Base-by-base conservation (phyloP, 192 early-diverging fungal genomes). In the Umbelopsis vinacea region DNA sequence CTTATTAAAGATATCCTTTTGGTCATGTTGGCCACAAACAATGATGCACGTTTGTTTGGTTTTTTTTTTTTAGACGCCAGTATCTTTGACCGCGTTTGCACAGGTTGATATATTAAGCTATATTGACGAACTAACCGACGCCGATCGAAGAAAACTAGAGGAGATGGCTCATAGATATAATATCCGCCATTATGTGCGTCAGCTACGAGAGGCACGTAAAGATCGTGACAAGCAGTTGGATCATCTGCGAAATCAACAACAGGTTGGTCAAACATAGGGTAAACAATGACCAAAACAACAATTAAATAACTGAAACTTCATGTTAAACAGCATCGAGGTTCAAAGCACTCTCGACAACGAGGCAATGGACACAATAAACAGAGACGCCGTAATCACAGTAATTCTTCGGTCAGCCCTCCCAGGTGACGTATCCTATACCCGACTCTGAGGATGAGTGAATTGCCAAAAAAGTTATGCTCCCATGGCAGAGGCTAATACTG, bases 151-250 rank as follows among this genome's bases (percentile, higher is more conserved):
- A 17, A 71, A 71, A 23, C 69, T 87, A 29, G 84, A 84, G 26
- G 73, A 82, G 0, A 82, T 86, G 80, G 82, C 71, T 24, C 68
- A 68, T 35, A 74, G 74, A 57, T 87, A 84, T 48, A 82, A 78
- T 17, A 82, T 87, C 22, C 52, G 67, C 12, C 75, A 87, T 19
- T 81, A 79, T 50, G 70, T 78, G 3, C 68, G 75, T 33, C 57
- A 80, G 15, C 71, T 86, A 24, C 76, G 76, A n/a, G 73, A 68
- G 0, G 82, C 82, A 4, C 81, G 80, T 24, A 70, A 71, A 29
- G 79, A 83, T 14, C 68, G 83, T 26, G 77, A 79, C 53, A 67
- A 74, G 57, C 71, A 82, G 46, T 26, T 76, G 26, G 50, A 71
- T 46, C 47, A 76, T 15, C 67, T 82, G 2, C 71, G 74, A 43